These are phyloP conservation scores for Exutisphaerella laricina DNA, from an alignment of 2,329 filamentous ascomycete species.

Conservation along the genomic window DNA sequence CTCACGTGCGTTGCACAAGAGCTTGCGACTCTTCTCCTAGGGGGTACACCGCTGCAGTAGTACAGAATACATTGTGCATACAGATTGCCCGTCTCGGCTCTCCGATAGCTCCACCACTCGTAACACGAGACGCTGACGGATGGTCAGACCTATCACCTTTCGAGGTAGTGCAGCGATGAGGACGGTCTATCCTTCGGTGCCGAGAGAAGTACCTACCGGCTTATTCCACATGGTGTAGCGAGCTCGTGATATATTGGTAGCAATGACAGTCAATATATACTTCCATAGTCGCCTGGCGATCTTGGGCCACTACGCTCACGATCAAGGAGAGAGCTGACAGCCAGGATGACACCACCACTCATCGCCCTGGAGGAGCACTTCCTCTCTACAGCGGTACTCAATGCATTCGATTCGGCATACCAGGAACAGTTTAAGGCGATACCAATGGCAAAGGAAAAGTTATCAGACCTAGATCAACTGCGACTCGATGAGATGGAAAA, in stretches of 20 bases:
- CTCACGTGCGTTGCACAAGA: neutral
- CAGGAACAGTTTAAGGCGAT: conserved; percentile 32
- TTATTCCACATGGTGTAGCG: neutral
- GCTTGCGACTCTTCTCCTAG: too few species aligned
- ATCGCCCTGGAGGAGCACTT: conserved; percentile 37
- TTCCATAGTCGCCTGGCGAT: too few species aligned
- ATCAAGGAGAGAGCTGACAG: neutral
- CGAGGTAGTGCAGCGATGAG: neutral
- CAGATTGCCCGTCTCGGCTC: conserved; percentile 1
- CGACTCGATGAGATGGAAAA: conserved; percentile 33
- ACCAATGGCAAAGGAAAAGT: conserved; percentile 26
- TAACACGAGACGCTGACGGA: neutral
- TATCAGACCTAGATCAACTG: conserved; percentile 26
- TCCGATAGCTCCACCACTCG: neutral
- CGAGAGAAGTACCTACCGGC: conserved; percentile 4
- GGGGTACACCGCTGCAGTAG: too few species aligned
- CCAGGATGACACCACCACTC: conserved; percentile 30
- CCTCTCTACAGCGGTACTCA: conserved; percentile 31
- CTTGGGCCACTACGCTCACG: too few species aligned
- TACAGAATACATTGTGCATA: too few species aligned
- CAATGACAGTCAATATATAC: neutral
- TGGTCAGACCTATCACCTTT: neutral
- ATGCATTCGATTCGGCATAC: conserved; percentile 28
- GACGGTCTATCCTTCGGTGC: conserved; percentile 2
- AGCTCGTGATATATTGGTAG: neutral